Evolutionary conservation across 352 stramenopile species (phyloP).

Genomic region (Phytophthora chlamydospora): DNA sequence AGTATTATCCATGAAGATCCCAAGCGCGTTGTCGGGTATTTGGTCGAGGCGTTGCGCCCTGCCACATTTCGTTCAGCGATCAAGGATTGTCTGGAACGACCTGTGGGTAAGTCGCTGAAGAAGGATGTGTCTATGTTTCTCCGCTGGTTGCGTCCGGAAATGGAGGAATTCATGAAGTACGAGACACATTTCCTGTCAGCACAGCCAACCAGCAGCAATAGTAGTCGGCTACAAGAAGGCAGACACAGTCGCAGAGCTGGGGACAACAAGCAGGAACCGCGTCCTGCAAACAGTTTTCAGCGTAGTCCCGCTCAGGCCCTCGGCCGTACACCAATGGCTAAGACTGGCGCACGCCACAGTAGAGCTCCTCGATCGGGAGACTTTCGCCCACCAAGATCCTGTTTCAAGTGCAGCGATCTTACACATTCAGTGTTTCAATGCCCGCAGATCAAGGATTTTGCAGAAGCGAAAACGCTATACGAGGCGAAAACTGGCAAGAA

Average conservation of each 20-base stretch:
- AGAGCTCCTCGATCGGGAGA: too few relatives aligned
- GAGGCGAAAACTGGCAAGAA: slow-evolving; percentile 1
- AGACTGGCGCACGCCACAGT: too few relatives aligned
- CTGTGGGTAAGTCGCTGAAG: slow-evolving; percentile 3
- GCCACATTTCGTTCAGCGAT: too few relatives aligned
- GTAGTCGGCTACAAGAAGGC: too few relatives aligned
- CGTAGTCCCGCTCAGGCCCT: too few relatives aligned
- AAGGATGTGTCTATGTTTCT: slow-evolving; percentile 9
- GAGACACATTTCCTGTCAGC: slow-evolving; percentile 10
- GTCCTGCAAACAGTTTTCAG: too few relatives aligned
- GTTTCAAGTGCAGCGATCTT: slow-evolving; percentile 6
- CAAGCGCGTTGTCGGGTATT: slow-evolving; percentile 5
- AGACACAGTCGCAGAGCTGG: too few relatives aligned
- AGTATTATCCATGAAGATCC: not conserved
- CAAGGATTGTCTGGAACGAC: slow-evolving; percentile 1
- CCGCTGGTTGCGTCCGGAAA: slow-evolving; percentile 3
- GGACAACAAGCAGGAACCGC: too few relatives aligned
- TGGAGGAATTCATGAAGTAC: slow-evolving; percentile 22
- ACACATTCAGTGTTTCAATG: slow-evolving; percentile 9
- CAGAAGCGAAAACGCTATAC: slow-evolving; percentile 4
- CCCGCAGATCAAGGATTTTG: not conserved
- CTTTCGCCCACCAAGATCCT: not conserved
- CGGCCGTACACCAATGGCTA: too few relatives aligned
- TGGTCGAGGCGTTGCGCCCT: slow-evolving; percentile 6
- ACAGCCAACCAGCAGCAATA: not conserved